Base-by-base conservation (phyloP, 2,329 filamentous ascomycete species). In the Neodidymelliopsis sp. region DNA sequence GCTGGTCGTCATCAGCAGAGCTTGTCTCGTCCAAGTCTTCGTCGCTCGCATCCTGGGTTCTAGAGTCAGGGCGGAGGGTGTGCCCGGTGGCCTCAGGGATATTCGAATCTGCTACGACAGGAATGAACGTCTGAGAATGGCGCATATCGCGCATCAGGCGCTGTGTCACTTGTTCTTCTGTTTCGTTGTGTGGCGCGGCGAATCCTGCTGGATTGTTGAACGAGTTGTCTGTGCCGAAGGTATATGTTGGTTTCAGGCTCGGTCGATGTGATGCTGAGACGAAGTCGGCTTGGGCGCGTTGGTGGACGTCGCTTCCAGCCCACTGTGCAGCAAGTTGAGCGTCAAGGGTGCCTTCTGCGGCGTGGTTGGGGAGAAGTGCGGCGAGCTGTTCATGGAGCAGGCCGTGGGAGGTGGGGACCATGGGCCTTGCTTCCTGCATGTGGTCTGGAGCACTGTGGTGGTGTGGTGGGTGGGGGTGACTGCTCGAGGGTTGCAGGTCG, bases 171-270 rank as follows among this genome's bases (percentile, higher is more conserved):
- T 53, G 53, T 1, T 62, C 58, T 35, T 67, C 59, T 12, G 54
- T 60, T 16, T 65, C 59, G 16, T 59, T 47, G 5, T 61, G 61
- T 0, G 67, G 53, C 9, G 53, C 59, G 6, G 58, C 44, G 45
- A 63, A 72, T 2, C 63, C 68, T 22, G 59, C 50, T 1, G 59
- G 55, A 41, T 67, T 67, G 38, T 64, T 67, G 60, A 73, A 73
- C 5, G 65, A 61, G 36, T 60, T 62, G 46, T 73, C 70, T 1
- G 69, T 72, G 18, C 70, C 70, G 40, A 71, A 73, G 0, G 65
- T 68, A 25, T 71, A 72, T 7, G 65, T 56, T 28, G 65, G 51
- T 49, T 67, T 69, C n/a, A 71, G 35, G 10, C 30, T 51, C 0
- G 59, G 50, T 27, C 58, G 58, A 23, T 48, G 51, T 12, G 57